Conservation (phyloP, 2,329 filamentous ascomycete genomes). For the Apiospora hydei region DNA sequence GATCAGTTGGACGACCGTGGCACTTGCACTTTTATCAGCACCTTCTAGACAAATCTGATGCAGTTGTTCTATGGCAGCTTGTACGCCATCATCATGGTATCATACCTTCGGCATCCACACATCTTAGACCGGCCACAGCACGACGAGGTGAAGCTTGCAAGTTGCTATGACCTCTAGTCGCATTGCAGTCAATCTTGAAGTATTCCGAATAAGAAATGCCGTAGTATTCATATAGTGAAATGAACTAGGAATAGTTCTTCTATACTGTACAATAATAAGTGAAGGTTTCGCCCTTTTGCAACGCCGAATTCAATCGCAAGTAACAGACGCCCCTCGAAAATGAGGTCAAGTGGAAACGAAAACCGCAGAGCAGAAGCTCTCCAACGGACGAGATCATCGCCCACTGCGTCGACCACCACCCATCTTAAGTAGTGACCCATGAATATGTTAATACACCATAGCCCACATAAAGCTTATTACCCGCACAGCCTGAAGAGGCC, state of each 20-base stretch:
- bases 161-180: not conserved
- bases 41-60: not conserved
- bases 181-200: too few relatives aligned
- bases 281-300: not conserved
- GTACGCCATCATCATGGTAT: not conserved
- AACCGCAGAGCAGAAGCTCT: not conserved
- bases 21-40: too few relatives aligned
- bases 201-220: not conserved
- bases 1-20: too few relatives aligned
- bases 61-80: not conserved
- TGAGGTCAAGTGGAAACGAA: conserved; percentile 6
- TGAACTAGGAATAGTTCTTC: not conserved
- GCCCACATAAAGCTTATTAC: not conserved
- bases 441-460: conserved; percentile 9
- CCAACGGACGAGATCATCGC: not conserved
- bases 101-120: not conserved
- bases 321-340: not conserved
- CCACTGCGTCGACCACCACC: not conserved
- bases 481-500: not conserved
- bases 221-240: not conserved
- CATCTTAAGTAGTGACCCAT: not conserved
- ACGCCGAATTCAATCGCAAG: conserved; percentile 4
- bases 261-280: conserved; percentile 1
- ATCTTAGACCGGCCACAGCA: not conserved
- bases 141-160: not conserved